Evolutionary conservation across 225 moss, liverwort and hornwort species (phyloP).

Genomic region (Ulota crispa): DNA sequence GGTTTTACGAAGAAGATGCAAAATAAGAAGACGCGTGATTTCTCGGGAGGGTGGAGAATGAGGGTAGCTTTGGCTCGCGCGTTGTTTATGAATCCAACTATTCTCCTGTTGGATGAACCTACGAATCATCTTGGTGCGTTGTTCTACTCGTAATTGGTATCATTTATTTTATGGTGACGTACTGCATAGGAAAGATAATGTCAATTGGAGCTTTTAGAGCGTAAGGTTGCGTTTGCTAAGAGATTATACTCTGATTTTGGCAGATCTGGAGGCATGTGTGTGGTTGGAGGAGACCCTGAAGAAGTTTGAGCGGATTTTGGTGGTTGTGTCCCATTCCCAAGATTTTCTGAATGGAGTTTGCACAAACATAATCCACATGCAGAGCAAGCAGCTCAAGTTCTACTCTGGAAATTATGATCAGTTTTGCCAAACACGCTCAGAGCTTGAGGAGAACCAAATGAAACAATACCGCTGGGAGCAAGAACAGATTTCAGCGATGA

Average conservation of each 20-base stretch:
- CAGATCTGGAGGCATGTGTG: constrained; percentile 94
- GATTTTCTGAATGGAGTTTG: constrained; percentile 88
- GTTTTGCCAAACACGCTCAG: constrained; percentile 70
- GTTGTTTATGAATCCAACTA: constrained; percentile 95
- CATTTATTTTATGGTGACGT: not conserved
- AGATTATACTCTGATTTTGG: not conserved
- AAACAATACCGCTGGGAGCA: constrained; percentile 96
- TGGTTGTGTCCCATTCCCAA: constrained; percentile 89
- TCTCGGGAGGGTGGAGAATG: constrained; percentile 99
- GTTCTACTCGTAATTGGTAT: not conserved
- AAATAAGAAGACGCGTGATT: constrained; percentile 84
- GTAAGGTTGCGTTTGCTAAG: not conserved
- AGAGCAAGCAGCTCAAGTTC: constrained; percentile 82
- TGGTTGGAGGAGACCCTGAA: constrained; percentile 86
- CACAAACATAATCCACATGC: constrained; percentile 94
- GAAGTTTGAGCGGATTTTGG: constrained; percentile 87
- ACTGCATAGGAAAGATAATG: not conserved
- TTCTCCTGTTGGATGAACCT: constrained; percentile 91
- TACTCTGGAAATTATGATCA: constrained; percentile 88
- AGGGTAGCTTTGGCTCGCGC: constrained; percentile 89
- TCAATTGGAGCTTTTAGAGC: not conserved
- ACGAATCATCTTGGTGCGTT: constrained; percentile 89
- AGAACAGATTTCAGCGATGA: constrained; percentile 88
- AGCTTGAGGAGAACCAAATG: constrained; percentile 95
- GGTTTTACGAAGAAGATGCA: constrained; percentile 96